Evolutionary conservation across 805 yeast genomes (phyloP), one percentile per base, ranked within the genome.

Genomic region (Wickerhamiella domercqiae): DNA sequence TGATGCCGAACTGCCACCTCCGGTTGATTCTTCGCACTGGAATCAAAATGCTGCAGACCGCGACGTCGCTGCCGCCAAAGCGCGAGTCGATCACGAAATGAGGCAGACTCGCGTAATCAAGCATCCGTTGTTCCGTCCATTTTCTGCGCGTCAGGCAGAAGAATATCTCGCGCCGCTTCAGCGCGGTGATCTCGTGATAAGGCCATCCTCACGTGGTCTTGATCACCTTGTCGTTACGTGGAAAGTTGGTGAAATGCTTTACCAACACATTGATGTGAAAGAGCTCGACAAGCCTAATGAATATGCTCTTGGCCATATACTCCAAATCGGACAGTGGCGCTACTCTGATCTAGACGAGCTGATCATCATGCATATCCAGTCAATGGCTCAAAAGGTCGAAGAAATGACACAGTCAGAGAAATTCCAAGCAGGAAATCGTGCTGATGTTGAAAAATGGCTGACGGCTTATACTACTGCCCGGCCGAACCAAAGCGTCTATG

Each of bases 331-430:
- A 26, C 66, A 67, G 21, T 69, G 69, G 48, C 63, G 67, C 35
- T 87, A 81, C 55, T 70, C 77, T 28, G 99, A 90, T 67, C 65
- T 90, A 54, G 99, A 90, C 62, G 96, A 90, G 60, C 70, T 90
- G 53, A 75, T 90, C 51, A 82, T 81, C 50, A 75, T 78, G 52
- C 93, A 87, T 53, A 70, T 90, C 36, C 83, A 78, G 58, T 78
- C 84, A 24, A 72, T 83, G 57, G 81, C 87, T 24, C 70, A 76
- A 49, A 74, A 79, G 52, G 78, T 90, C 32, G 80, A 80, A 42
- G 87, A 80, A 47, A 78, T 90, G 78, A 71, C 73, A 15, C 71
- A 75, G 37, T 77, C 81, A 56, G 96, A 93, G 35, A 87, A 87
- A 61, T 90, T 82, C 68, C 78, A 79, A 50, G 68, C 67, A 34